Conservation (phyloP, 331 rosid species). For the Saraca asoca region DNA sequence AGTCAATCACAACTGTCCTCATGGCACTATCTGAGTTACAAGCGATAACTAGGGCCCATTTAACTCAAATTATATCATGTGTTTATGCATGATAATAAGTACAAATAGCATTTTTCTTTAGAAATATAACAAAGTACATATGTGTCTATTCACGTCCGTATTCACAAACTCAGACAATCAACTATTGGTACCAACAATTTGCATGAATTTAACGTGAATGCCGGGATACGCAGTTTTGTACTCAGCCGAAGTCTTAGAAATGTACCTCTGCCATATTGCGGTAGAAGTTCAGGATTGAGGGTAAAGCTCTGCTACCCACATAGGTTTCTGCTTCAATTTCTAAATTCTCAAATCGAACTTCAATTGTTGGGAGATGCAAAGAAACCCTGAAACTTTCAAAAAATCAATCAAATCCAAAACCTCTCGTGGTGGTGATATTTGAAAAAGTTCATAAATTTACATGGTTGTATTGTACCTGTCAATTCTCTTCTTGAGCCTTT, state of each 20-base stretch:
- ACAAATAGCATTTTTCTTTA: no score
- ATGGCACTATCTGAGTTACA: no score
- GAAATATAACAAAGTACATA: no score
- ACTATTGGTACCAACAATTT: not conserved
- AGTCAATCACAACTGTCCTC: no score
- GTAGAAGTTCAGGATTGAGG: conserved; percentile 38
- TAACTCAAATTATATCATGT: no score
- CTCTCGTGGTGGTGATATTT: not conserved
- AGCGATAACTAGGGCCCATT: no score
- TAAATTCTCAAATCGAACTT: conserved; percentile 49
- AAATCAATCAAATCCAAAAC: not conserved
- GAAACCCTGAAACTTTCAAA: conserved; percentile 30
- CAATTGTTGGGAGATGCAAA: conserved; percentile 41
- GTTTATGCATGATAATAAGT: no score
- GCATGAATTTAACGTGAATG: no score
- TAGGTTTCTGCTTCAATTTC: conserved; percentile 38
- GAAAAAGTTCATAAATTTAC: not conserved
- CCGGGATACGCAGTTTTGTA: no score
- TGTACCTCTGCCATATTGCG: conserved; percentile 33
- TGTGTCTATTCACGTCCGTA: no score
- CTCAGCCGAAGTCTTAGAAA: not conserved
- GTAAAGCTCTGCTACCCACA: conserved; percentile 38
- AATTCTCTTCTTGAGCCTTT: conserved; percentile 43
- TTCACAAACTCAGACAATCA: no score
- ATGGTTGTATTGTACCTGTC: conserved; percentile 22